phyloP scores from a whole-genome alignment of 371 early-diverging fungal species.

The Mycotypha africana region DNA sequence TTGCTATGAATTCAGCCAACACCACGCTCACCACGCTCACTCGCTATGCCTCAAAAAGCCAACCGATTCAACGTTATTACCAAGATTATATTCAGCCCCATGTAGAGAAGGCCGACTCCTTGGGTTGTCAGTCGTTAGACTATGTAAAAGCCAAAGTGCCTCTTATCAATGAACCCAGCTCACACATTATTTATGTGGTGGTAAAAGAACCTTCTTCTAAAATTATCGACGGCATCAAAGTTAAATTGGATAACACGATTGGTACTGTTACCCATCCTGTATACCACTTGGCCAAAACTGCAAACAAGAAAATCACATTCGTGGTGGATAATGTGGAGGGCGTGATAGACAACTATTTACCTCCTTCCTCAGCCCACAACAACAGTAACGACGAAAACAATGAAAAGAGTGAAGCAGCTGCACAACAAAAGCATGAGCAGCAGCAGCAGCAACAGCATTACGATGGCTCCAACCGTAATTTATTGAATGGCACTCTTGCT shows the following conservation, averaged over 20 bases:
- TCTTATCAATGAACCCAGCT: conserved; percentile 53
- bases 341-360: conserved; percentile 47
- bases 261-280: conserved; percentile 40
- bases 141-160: conserved; percentile 58
- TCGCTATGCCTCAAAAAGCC: conserved; percentile 10
- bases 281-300: conserved; percentile 35
- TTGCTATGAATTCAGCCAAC: conserved; percentile 43
- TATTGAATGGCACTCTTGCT: too few relatives aligned
- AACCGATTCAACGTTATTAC: conserved; percentile 43
- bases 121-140: conserved; percentile 66
- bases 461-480: too few relatives aligned
- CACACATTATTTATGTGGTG: conserved; percentile 51
- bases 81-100: conserved; percentile 48
- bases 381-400: not conserved
- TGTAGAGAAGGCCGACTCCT: conserved; percentile 50
- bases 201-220: conserved; percentile 22
- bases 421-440: too few relatives aligned
- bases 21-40: conserved; percentile 34
- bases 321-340: conserved; percentile 44
- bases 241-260: conserved; percentile 33
- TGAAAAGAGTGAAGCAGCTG: not conserved
- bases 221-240: conserved; percentile 22
- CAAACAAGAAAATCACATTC: conserved; percentile 34
- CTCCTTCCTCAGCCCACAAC: too few relatives aligned
- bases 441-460: too few relatives aligned